Evolutionary conservation across 495 filamentous ascomycete genomes (phyloP).

Genomic region (Penicillium antarcticum): DNA sequence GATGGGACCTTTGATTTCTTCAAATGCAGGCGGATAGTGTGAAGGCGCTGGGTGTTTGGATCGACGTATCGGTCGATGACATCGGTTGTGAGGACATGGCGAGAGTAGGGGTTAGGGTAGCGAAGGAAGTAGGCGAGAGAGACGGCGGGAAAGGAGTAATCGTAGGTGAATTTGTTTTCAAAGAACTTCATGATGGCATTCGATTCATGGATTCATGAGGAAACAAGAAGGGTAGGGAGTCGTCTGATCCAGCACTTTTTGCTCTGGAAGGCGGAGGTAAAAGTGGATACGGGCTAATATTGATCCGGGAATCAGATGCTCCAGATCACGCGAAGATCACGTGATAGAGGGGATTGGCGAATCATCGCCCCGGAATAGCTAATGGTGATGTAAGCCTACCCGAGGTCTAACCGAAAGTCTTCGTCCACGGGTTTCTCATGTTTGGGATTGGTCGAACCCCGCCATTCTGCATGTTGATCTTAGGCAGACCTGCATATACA

Average conservation of each 20-base stretch:
- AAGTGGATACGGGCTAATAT: neutral
- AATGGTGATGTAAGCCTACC: neutral
- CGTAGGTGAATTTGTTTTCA: constrained; percentile 82
- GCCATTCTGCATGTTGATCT: no score
- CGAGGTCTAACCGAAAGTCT: no score
- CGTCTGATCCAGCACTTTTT: constrained; percentile 6
- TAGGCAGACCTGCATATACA: no score
- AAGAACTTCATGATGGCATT: constrained; percentile 76
- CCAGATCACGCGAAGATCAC: neutral
- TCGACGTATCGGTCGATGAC: constrained; percentile 87
- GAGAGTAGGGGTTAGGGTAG: constrained; percentile 95
- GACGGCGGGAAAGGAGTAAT: constrained; percentile 87
- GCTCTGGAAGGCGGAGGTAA: neutral
- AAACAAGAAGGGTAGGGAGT: neutral
- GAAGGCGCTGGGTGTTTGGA: constrained; percentile 70
- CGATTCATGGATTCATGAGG: constrained; percentile 1
- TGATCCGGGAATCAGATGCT: neutral
- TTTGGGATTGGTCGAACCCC: no score
- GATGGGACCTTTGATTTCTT: constrained; percentile 90
- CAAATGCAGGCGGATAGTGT: constrained; percentile 86
- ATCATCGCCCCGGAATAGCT: constrained; percentile 5
- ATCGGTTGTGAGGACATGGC: constrained; percentile 93
- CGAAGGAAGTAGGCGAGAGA: constrained; percentile 98
- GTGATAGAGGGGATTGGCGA: neutral
- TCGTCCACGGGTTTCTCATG: no score